Base-by-base conservation (phyloP, 345 rosid genomes). In the Draba incana region DNA sequence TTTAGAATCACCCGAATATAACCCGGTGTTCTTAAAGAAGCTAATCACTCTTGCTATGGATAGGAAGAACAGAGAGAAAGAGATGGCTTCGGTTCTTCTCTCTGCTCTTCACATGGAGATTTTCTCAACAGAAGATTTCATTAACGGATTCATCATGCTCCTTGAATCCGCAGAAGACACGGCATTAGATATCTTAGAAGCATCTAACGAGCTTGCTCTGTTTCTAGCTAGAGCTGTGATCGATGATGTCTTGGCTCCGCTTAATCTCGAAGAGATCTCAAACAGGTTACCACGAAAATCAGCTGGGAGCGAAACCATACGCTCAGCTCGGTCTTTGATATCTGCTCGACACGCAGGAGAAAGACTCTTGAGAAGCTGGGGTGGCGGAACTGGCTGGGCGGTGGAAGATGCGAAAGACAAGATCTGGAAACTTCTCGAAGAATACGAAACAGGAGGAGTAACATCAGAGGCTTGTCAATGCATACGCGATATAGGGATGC, bases 321-420 rank as follows among this genome's bases (percentile, higher is more conserved):
- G 72, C 10, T 68, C 86, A 84, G 97, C 92, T 66, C 80, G 86
- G 68, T 80, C 98, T 0, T 88, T 92, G 1, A 74, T 86, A 23
- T 84, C 86, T 67, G 97, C 97, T 11, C 95, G 98, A 52, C 98
- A 92, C 64, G 92, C 98, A 24, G 98, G 96, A 1, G 98, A 92
- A 87, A 88, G 98, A 83, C 68, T 92, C 74, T 83, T 92, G 46
- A 82, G 97, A 75, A 85, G 97, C 73, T 92, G 98, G 98, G 98
- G 98, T 31, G 98, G 98, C 52, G 98, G 98, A 38, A 86, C 91
- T 1, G 97, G 98, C 3, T 92, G 97, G 96, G 98, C 93, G 1
- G 92, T 92, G 43, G 97, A 92, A 83, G 98, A 92, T 61, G 97
- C 98, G 0, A 92, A 92, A 77, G 98, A 92, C 85, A 92, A 89